Evolutionary conservation across 2,329 filamentous ascomycete species (phyloP).

Genomic region (Corinectria fuckeliana): DNA sequence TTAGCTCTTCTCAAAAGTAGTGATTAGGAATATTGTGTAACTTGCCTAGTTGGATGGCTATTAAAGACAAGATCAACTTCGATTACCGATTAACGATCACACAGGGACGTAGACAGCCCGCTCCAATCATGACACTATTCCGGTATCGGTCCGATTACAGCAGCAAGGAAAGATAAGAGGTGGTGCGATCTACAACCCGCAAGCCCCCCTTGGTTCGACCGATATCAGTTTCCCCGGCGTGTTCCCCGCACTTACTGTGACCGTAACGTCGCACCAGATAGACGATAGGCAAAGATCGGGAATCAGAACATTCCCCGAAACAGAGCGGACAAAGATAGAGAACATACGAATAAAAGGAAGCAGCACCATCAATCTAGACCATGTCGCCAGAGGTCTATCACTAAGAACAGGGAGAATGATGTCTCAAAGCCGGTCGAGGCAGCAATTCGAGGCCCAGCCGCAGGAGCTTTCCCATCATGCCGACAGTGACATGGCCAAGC

Average conservation of each 20-base stretch:
- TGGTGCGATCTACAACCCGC: background rate
- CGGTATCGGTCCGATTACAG: background rate
- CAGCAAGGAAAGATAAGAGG: background rate
- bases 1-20: too few relatives aligned
- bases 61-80: too few relatives aligned
- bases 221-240: background rate
- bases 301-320: background rate
- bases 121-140: background rate
- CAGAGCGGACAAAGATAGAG: background rate
- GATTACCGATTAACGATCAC: background rate
- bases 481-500: background rate
- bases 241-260: background rate
- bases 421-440: background rate
- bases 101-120: background rate
- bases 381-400: background rate
- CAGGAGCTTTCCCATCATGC: background rate
- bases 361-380: background rate
- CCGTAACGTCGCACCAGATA: background rate
- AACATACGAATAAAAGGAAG: background rate
- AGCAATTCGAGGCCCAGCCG: background rate
- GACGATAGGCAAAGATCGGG: background rate
- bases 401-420: background rate
- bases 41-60: too few relatives aligned
- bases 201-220: background rate
- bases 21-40: too few relatives aligned